Base-by-base conservation (phyloP, 2,329 filamentous ascomycete genomes). In the Paracorniculantispora psalliotae region DNA sequence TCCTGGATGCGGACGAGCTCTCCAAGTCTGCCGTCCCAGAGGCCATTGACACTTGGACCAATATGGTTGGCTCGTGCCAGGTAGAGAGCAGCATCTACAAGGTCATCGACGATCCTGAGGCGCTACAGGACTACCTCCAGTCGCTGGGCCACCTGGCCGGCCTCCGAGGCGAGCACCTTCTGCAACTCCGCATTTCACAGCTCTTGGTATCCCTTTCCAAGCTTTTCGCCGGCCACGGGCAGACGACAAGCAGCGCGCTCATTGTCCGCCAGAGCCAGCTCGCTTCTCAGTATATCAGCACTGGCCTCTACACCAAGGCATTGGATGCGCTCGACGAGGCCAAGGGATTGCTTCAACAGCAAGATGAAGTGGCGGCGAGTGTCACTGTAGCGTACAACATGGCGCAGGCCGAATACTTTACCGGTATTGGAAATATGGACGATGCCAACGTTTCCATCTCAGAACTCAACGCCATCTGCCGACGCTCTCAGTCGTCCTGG, bases 381-480 rank as follows among this genome's bases (percentile, higher is more conserved):
- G 75, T 79, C 19, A 71, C 76, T 6, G 63, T 78, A 21, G 78
- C 77, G 10, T 72, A 73, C 17, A 82, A 92, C 63, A 74, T 96
- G 7, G 84, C 86, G 0, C 85, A 87, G 61, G 86, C 89, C 0
- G 90, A 96, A 69, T 91, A 92, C 69, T 78, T 87, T 28, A 76
- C 92, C 19, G 82, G 83, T 1, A 81, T 87, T 13, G 88, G 88
- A 10, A 84, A 86, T 52, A 74, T 83, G 17, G 80, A 86, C 10
- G 85, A 88, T 72, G 88, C 83, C 69, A 78, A 68, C 67, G 72
- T 73, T 21, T 59, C 43, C 39, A 37, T 56, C 2, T 60, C 47
- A 3, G 19, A 51, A 28, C n/a, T 78, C 37, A 76, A 77, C 47
- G 64, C 73, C 12, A 69, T 74, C 28, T 72, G 69, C 59, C 64